These are phyloP conservation scores for Atractiella rhizophila DNA, from an alignment of 768 basidiomycete species.

Conservation along the genomic window DNA sequence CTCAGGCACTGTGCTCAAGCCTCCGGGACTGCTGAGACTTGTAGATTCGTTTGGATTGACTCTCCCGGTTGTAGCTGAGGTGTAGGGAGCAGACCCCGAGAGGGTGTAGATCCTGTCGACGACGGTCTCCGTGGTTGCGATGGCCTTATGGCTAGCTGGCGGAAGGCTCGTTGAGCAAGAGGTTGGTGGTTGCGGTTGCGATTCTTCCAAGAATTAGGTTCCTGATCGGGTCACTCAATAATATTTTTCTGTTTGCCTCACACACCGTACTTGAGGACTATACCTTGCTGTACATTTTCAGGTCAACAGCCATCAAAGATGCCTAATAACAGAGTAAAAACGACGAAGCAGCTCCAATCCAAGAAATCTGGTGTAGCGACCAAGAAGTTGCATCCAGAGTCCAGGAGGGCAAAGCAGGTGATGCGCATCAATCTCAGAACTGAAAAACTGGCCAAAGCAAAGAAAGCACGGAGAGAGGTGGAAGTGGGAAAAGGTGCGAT, in stretches of 20 bases:
- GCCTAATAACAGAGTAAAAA: neutral
- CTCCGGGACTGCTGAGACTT: too few species aligned
- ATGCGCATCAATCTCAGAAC: neutral
- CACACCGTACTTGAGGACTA: too few species aligned
- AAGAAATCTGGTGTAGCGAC: neutral
- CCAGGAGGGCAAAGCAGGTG: neutral
- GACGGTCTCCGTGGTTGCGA: too few species aligned
- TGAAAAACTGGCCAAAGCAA: constrained; percentile 1
- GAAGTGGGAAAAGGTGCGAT: too few species aligned
- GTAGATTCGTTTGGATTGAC: too few species aligned
- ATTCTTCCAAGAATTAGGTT: neutral
- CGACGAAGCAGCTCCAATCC: neutral
- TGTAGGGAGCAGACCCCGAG: too few species aligned
- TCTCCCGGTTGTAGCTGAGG: too few species aligned
- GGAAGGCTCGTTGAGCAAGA: neutral
- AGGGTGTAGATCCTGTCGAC: too few species aligned
- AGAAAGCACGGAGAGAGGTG: constrained; percentile 1
- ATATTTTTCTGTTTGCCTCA: neutral
- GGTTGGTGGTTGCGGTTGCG: neutral
- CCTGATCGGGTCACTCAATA: neutral
- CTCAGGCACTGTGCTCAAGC: too few species aligned
- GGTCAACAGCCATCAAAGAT: neutral
- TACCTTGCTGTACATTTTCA: neutral
- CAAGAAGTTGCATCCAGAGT: neutral
- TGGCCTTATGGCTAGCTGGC: too few species aligned